Conservation (phyloP, 2,329 filamentous ascomycete genomes). For the Colletotrichum somersetense region DNA sequence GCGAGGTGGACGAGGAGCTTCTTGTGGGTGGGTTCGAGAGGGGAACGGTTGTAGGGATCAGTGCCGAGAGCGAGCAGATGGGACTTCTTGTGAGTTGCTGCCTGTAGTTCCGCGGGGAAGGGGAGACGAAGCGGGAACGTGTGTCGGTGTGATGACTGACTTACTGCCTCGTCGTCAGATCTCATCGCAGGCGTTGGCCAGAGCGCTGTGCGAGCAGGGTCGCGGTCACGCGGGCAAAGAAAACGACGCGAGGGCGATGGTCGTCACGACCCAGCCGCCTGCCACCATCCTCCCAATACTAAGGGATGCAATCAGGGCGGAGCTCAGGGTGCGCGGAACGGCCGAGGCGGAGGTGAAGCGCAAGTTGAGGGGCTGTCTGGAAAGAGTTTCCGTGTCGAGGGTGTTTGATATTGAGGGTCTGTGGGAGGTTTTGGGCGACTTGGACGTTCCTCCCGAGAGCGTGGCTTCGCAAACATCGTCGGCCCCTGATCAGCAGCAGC, state of each 20-base stretch:
- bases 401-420: constrained; percentile 72
- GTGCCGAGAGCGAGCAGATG: constrained; percentile 64
- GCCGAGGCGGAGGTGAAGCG: constrained; percentile 39
- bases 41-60: constrained; percentile 67
- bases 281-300: constrained; percentile 57
- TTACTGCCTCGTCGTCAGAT: constrained; percentile 49
- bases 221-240: background rate
- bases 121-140: background rate
- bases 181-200: constrained; percentile 62
- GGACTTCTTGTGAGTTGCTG: constrained; percentile 59
- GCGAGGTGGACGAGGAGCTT: constrained; percentile 62
- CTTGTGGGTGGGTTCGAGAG: constrained; percentile 62
- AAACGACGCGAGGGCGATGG: constrained; percentile 50
- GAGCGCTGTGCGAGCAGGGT: constrained; percentile 50
- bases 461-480: constrained; percentile 12
- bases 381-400: constrained; percentile 65
- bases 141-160: background rate
- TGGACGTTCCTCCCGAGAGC: constrained; percentile 49
- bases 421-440: constrained; percentile 67
- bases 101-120: background rate
- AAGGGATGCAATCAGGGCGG: constrained; percentile 55
- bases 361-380: constrained; percentile 56
- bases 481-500: constrained; percentile 3
- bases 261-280: constrained; percentile 63
- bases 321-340: constrained; percentile 47